phyloP scores from a whole-genome alignment of 2,329 filamentous ascomycete species.

The Neonectria magnoliae region DNA sequence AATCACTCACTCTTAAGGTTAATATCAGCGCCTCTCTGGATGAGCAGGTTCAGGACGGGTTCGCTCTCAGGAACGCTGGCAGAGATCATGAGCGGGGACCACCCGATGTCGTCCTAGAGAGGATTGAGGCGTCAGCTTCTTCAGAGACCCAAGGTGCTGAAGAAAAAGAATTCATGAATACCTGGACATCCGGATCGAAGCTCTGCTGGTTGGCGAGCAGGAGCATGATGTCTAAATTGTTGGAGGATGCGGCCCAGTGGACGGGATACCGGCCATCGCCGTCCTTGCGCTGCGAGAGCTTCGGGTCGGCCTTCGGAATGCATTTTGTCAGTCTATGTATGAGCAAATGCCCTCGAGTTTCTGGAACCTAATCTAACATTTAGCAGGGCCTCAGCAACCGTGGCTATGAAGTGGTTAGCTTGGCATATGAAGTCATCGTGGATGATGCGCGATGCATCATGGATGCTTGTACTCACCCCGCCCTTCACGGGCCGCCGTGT shows the following conservation, averaged over 20 bases:
- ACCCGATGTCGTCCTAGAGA: constrained; percentile 76
- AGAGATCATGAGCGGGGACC: constrained; percentile 88
- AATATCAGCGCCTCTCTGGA: constrained; percentile 76
- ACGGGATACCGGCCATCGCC: constrained; percentile 89
- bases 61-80: constrained; percentile 79
- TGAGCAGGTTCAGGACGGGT: constrained; percentile 71
- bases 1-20: constrained; percentile 72
- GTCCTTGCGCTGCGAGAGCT: constrained; percentile 77
- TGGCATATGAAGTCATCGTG: not conserved
- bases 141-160: not conserved
- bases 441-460: constrained; percentile 2
- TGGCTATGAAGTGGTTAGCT: constrained; percentile 58
- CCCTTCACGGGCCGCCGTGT: constrained; percentile 87
- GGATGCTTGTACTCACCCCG: constrained; percentile 68
- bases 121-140: not conserved
- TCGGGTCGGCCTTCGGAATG: constrained; percentile 74
- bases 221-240: constrained; percentile 78
- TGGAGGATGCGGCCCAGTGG: constrained; percentile 93
- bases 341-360: too few species aligned
- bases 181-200: constrained; percentile 87
- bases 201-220: constrained; percentile 74
- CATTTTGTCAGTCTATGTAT: not conserved
- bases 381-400: constrained; percentile 72
- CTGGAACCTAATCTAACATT: constrained; percentile 36
- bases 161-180: constrained; percentile 48